Evolutionary conservation across 495 filamentous ascomycete species (phyloP).

Genomic region (Podospora pseudopauciseta): DNA sequence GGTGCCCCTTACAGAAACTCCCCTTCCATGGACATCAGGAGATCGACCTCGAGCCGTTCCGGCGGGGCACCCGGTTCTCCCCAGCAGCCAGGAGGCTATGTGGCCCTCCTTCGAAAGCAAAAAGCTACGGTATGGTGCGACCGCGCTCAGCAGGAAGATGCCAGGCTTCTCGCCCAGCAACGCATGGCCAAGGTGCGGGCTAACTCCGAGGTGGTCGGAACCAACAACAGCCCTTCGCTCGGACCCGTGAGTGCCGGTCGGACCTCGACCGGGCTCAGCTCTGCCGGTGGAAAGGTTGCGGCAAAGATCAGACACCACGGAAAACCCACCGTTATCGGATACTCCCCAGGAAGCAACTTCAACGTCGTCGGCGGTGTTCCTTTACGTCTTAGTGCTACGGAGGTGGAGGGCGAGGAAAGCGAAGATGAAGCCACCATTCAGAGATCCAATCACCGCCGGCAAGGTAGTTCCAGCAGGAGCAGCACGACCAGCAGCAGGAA

Average conservation of each 20-base stretch:
- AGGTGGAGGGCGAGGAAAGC: conserved; percentile 79
- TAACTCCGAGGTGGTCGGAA: conserved; percentile 65
- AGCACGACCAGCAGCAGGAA: conserved; percentile 66
- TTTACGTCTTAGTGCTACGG: conserved; percentile 85
- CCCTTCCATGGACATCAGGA: conserved; percentile 60
- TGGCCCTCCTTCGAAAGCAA: conserved; percentile 89
- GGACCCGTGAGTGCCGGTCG: conserved; percentile 44
- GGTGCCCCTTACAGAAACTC: conserved; percentile 46
- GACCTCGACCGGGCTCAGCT: conserved; percentile 55
- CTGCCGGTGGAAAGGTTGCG: conserved; percentile 49
- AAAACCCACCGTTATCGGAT: conserved; percentile 64
- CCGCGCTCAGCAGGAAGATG: conserved; percentile 88
- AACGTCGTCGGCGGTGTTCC: conserved; percentile 74
- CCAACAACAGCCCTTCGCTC: conserved; percentile 23
- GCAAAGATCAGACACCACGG: conserved; percentile 83
- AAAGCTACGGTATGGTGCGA: conserved; percentile 99
- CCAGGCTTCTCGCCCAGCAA: conserved; percentile 73
- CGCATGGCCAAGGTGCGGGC: conserved; percentile 80
- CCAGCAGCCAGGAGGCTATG: conserved; percentile 70
- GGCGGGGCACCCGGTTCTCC: conserved; percentile 52
- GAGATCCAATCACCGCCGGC: conserved; percentile 62
- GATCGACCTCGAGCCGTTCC: conserved; percentile 69
- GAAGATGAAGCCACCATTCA: conserved; percentile 66
- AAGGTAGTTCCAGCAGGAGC: conserved; percentile 72
- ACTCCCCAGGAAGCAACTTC: conserved; percentile 67